These are phyloP conservation scores for Wilcoxina mikolae DNA, from an alignment of 495 filamentous ascomycete genomes.

Conservation along the genomic window DNA sequence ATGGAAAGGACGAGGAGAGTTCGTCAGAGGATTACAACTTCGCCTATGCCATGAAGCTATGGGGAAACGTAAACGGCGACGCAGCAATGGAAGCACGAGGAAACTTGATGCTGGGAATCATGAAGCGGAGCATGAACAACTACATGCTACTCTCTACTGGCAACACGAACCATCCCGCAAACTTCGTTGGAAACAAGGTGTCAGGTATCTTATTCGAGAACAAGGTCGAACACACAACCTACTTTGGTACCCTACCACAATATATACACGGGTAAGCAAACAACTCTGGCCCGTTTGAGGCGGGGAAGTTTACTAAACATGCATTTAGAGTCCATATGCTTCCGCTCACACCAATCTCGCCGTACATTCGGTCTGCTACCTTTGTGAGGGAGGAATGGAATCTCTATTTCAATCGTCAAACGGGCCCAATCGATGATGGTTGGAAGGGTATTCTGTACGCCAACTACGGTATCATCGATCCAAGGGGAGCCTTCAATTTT, in stretches of 20 bases:
- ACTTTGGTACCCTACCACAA: conserved; percentile 69
- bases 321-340: conserved; percentile 71
- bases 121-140: conserved; percentile 50
- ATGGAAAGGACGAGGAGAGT: conserved; percentile 84
- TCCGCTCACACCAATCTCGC: conserved; percentile 57
- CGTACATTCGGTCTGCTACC: conserved; percentile 44
- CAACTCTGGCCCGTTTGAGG: not conserved
- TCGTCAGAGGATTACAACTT: conserved; percentile 80
- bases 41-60: conserved; percentile 84
- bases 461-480: conserved; percentile 66
- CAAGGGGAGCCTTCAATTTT: conserved; percentile 51
- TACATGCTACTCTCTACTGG: conserved; percentile 64
- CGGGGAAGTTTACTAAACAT: conserved; percentile 9
- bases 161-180: conserved; percentile 59
- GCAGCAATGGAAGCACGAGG: conserved; percentile 67
- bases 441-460: conserved; percentile 75
- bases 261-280: conserved; percentile 50
- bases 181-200: conserved; percentile 69
- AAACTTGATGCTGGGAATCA: conserved; percentile 71
- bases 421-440: conserved; percentile 37
- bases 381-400: conserved; percentile 81
- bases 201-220: conserved; percentile 92
- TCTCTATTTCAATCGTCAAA: conserved; percentile 45
- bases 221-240: conserved; percentile 87
- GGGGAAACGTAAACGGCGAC: conserved; percentile 64